Base-by-base conservation (phyloP, 169 alveolate species). In the Cryptosporidium tyzzeri region DNA sequence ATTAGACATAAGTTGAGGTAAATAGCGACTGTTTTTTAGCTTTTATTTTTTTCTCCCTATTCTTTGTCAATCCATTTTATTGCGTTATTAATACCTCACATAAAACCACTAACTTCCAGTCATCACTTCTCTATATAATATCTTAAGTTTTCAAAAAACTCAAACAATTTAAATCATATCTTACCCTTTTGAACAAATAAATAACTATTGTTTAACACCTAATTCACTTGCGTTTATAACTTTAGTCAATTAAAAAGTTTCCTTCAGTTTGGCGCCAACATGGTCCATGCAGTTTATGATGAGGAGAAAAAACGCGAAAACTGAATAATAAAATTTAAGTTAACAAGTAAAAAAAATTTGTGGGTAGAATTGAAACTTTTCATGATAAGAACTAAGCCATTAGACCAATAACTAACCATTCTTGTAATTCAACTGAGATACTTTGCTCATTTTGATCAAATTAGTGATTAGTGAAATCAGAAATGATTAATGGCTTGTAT, bases 401-500 rank as follows among this genome's bases (percentile, higher is more conserved):
- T 55, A 26, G 29, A 26, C 6, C 3, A 26, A 21, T 2, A 21
- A 4, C 67, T n/a, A 9, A n/a, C 39, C 4, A n/a, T 0, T 26
- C 23, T n/a, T 26, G 7, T 2, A 55, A 9, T 7, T n/a, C 7
- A 26, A n/a, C 35, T 55, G 67, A 55, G n/a, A n/a, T 55, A 55
- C 67, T 26, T 55, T 55, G 35, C 14, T 55, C n/a, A 9, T 26
- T 55, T n/a, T 3, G 35, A 55, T 1, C 37, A 23, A 55, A 26
- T n/a, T 26, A 8, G n/a, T 29, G 7, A 48, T n/a, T n/a, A 26
- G 23, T 48, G 4, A 16, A 48, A 44, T 71, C n/a, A 65, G 67
- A 62, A 10, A 80, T 80, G 89, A 80, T 80, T 10, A 39, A 45
- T 67, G 21, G 51, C 16, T 39, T 80, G 62, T 61, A 41, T 16